Base-by-base conservation (phyloP, 1,284 basidiomycete species). In the Cutaneotrichosporon cutaneum region DNA sequence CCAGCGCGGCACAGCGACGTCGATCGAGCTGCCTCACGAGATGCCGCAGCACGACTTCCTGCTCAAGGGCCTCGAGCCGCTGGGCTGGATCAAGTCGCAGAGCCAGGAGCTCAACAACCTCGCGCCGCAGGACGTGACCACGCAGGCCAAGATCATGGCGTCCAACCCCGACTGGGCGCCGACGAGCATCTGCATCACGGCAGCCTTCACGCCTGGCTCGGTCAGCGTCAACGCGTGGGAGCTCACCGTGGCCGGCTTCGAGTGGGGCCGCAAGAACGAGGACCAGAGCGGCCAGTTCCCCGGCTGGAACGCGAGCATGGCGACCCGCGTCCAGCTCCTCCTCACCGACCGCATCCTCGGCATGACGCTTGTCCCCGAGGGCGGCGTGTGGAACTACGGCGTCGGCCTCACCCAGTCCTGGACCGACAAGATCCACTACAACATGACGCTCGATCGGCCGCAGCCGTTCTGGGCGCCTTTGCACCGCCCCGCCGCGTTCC, bases 21-120 rank as follows among this genome's bases (percentile, higher is more conserved):
- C 86, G 51, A 88, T 97, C 22, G 93, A 97, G 77, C 82, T 98
- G 47, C 94, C 94, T 11, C 79, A 83, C 44, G 87, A 90, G 68
- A 82, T 96, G 57, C 94, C 94, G 18, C 88, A 90, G 78, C 93
- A 96, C 74, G 94, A 97, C 74, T 94, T 91, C 83, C 82, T 98
- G 63, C 82, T 98, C 63, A 95, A 95, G 77, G 94, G 94, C 70
- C 84, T 97, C 33, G 94, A 97, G 76, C 93, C 92, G 27, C 83
- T 98, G 11, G 94, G 94, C n/a, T 97, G 94, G 92, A 89, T 96
- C 80, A 97, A 98, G 82, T 97, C 93, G 0, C 94, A 96, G 76
- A 76, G 91, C 1, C 83, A 96, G 55, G 96, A 99, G 76, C 85
- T 98, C 60, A 88, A 91, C 57, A 90, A 94, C 77, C 85, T 99